Base-by-base conservation (phyloP, 345 rosid species). In the Euphorbia pulcherrima region DNA sequence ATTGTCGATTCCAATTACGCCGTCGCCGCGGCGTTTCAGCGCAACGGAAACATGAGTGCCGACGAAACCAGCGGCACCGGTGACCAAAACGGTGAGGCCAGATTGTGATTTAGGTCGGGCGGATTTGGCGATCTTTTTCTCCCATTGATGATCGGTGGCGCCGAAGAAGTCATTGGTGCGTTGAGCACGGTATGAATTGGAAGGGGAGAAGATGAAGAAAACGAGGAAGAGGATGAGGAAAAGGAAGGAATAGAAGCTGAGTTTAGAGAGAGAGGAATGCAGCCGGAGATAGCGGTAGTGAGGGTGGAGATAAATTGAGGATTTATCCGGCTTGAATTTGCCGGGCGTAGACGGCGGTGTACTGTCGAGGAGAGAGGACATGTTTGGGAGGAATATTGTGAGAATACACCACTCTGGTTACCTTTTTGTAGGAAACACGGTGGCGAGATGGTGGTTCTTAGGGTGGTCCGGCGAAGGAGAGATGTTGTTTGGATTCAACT, bases 21-120 rank as follows among this genome's bases (percentile, higher is more conserved):
- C 94, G 11, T 90, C 93, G 12, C 97, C 94, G 12, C 92, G 87
- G 54, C 83, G 82, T 50, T 80, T 74, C 2, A 88, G 72, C 26
- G 90, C 80, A 23, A 86, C 69, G 0, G 88, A 80, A 20, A 84
- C 90, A 33, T 88, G 93, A 4, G 84, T 75, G 0, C 97, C 94
- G 3, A 88, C 90, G 63, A 90, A 90, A 16, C 96, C 91, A n/a
- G 91, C 86, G 5, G 97, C 94, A 29, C 92, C 90, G 30, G 92
- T 90, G 74, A 90, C 94, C 2, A 90, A 73, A 18, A 90, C 87
- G 2, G 83, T 81, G 50, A 77, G 66, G 54, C 88, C 85, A 35
- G 66, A 46, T 48, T 11, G 68, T 6, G 84, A 65, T 39, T 78
- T 72, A 1, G 87, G 80, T 14, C 70, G 79, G 0, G 87, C 80